phyloP scores from a whole-genome alignment of 352 stramenopile species.

The Phytopythium aichiense region DNA sequence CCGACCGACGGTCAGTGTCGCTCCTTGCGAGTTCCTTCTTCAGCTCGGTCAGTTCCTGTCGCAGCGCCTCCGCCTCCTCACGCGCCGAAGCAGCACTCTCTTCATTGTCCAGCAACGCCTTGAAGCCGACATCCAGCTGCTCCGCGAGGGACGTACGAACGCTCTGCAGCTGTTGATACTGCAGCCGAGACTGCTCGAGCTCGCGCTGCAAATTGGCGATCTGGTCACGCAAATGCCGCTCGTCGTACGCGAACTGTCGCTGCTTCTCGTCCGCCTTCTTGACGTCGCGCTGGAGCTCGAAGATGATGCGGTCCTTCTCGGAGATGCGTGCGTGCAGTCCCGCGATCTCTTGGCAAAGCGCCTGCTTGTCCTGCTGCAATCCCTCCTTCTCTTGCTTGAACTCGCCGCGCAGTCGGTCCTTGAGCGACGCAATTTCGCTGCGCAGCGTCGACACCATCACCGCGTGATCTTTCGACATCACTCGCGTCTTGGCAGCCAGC shows the following conservation, averaged over 20 bases:
- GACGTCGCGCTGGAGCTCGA: constrained; percentile 42
- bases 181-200: constrained; percentile 26
- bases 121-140: constrained; percentile 65
- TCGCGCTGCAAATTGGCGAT: constrained; percentile 36
- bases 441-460: constrained; percentile 60
- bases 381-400: constrained; percentile 61
- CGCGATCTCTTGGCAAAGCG: constrained; percentile 39
- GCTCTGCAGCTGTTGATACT: constrained; percentile 59
- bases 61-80: constrained; percentile 41
- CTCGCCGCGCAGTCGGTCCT: constrained; percentile 52
- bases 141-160: constrained; percentile 44
- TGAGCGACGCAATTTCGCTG: constrained; percentile 51
- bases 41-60: constrained; percentile 31
- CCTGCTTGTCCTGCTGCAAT: constrained; percentile 30
- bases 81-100: constrained; percentile 38
- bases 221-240: constrained; percentile 32
- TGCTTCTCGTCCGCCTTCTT: constrained; percentile 33
- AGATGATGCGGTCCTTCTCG: constrained; percentile 44
- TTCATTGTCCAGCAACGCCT: constrained; percentile 64
- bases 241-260: constrained; percentile 34
- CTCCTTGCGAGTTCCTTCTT: constrained; percentile 31
- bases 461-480: constrained; percentile 44
- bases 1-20: constrained; percentile 23
- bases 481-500: constrained; percentile 27
- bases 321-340: constrained; percentile 26